Evolutionary conservation across 352 stramenopile species (phyloP).

Genomic region (Pelagophyceae sp.): DNA sequence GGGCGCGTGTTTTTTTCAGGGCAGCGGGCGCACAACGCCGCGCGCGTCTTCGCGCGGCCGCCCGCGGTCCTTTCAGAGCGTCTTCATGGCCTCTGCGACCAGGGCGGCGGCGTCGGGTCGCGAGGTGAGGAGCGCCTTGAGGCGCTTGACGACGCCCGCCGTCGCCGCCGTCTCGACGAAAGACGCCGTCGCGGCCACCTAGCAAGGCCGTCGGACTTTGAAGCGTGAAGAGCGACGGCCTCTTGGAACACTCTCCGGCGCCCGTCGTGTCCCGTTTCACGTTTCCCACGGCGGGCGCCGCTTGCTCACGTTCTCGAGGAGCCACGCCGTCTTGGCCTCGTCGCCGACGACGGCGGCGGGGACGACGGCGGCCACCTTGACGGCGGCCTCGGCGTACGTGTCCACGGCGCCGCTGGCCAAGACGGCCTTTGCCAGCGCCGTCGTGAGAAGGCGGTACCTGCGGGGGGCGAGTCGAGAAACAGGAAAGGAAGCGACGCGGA

Average conservation of each 20-base stretch:
- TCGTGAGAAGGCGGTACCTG: conserved; percentile 39
- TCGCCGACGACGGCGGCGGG: not conserved
- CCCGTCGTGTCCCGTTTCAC: too few species aligned
- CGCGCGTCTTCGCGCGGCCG: too few species aligned
- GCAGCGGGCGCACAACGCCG: too few species aligned
- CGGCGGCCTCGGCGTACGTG: conserved; percentile 51
- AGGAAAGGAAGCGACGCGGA: conserved; percentile 80
- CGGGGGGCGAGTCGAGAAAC: conserved; percentile 55
- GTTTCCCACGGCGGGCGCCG: too few species aligned
- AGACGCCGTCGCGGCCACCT: too few species aligned
- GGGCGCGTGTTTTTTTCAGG: too few species aligned
- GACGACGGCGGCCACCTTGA: conserved; percentile 46
- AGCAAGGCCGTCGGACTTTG: too few species aligned
- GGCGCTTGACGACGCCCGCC: not conserved
- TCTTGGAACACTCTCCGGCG: too few species aligned
- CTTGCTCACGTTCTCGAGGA: too few species aligned
- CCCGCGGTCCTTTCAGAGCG: too few species aligned
- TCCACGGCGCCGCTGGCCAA: conserved; percentile 46
- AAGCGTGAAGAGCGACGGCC: too few species aligned
- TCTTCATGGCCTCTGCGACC: not conserved
- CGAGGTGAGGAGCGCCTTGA: not conserved
- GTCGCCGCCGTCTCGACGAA: too few species aligned
- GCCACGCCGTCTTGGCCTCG: not conserved
- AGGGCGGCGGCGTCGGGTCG: not conserved
- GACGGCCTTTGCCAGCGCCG: conserved; percentile 44